Conservation (phyloP, 345 rosid species). For the Lenwebbia sp. region DNA sequence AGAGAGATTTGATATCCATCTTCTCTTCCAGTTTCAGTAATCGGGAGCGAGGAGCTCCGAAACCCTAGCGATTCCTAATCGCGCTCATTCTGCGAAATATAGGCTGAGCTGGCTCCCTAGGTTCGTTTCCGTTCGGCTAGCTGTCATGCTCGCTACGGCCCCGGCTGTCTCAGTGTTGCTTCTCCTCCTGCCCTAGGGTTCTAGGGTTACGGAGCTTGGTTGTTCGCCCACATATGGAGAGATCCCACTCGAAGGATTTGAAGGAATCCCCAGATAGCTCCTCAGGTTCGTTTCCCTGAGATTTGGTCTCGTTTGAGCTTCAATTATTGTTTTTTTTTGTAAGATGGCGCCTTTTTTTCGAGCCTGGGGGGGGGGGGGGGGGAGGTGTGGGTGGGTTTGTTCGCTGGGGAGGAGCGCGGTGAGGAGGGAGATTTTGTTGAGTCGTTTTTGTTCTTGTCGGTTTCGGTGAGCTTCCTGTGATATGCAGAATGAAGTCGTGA, state of each 20-base stretch:
- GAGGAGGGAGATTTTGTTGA: background rate
- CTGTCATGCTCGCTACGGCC: background rate
- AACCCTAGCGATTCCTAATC: background rate
- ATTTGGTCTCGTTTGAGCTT: background rate
- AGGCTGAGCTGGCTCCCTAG: no score
- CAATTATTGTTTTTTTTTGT: background rate
- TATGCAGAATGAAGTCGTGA: background rate
- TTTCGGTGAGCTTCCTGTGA: background rate
- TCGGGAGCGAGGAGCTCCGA: background rate
- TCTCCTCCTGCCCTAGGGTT: background rate
- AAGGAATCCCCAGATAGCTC: conserved; percentile 27
- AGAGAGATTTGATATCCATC: background rate
- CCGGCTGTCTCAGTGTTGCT: background rate
- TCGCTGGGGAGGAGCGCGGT: background rate
- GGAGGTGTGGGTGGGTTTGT: no score
- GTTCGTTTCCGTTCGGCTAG: background rate
- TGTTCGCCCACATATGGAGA: conserved; percentile 30
- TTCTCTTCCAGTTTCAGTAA: background rate
- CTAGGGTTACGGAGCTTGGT: conserved; percentile 9
- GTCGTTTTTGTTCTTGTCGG: background rate
- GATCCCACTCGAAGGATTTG: conserved; percentile 40
- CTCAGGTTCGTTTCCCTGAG: conserved; percentile 23
- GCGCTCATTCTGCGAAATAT: background rate
- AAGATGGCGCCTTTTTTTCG: background rate
- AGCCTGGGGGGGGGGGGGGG: background rate